phyloP scores from a whole-genome alignment of 2,329 filamentous ascomycete genomes.

The Aureobasidium sp. region DNA sequence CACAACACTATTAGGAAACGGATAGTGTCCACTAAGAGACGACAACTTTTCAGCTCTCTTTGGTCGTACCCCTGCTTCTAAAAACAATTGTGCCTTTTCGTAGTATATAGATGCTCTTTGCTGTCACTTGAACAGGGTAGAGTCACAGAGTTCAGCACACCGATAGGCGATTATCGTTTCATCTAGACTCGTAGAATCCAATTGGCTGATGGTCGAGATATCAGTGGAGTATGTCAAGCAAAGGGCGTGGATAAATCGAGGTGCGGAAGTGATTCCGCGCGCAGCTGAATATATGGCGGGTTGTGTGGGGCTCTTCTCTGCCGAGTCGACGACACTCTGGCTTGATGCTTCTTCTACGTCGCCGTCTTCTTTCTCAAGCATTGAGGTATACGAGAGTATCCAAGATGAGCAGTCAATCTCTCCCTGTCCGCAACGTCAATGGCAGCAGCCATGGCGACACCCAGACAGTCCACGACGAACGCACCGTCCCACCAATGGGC shows the following conservation, averaged over 20 bases:
- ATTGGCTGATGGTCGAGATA: no score
- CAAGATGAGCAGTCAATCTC: not conserved
- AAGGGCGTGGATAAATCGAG: not conserved
- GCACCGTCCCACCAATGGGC: slow-evolving; percentile 25
- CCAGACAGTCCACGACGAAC: slow-evolving; percentile 14
- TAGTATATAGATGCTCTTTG: no score
- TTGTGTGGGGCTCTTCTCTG: not conserved
- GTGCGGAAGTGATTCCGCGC: not conserved
- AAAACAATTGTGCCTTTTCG: no score
- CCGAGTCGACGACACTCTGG: not conserved
- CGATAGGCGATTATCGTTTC: no score
- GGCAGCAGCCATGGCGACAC: not conserved
- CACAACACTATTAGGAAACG: no score
- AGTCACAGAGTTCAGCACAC: no score
- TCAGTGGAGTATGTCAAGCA: not conserved
- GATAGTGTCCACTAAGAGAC: no score
- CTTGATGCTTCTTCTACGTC: not conserved
- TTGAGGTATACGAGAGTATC: not conserved
- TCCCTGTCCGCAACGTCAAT: not conserved
- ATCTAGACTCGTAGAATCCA: no score
- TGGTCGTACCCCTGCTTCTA: no score
- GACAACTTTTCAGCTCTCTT: no score
- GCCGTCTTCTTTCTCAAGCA: not conserved
- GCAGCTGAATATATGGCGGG: not conserved
- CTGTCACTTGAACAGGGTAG: no score